Evolutionary conservation across 192 early-diverging fungal species (phyloP), one percentile per base, ranked within the genome.

Genomic region (Piromyces finnis): DNA sequence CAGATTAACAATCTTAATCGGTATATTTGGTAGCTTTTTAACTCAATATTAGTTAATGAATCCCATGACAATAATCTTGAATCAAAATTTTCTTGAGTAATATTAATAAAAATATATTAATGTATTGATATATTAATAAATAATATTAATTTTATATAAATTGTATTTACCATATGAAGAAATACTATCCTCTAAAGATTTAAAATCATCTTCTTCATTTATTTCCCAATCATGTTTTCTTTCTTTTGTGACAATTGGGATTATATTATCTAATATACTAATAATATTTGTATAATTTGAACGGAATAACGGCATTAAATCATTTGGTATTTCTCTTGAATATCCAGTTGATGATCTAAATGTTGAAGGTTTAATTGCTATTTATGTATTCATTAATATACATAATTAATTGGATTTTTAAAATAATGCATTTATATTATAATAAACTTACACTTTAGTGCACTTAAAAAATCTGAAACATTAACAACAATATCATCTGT

Each of bases 1-100:
- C 82, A 82, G 22, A 95, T 82, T 37, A 92, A 84, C 28, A 93
- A 80, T 7, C 93, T 87, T 29, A 92, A 92, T 36, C 86, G 81
- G 79, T 89, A 89, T 9, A 78, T 77, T 79, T 83, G 83, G 28
- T 79, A 32, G 79, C 51, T 11, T 68, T 68, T 68, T 27, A 68
- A 68, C 9, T 68, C 26, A 7, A n/a, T n/a, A 26, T 17, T 11
- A 7, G 51, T 22, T 11, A 68, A n/a, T 11, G 51, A 68, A 68
- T n/a, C n/a, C 51, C 51, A 68, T 11, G 51, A 68, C 9, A 68
- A 68, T 68, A 68, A 68, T n/a, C 51, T 68, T n/a, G 51, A 68
- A n/a, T 68, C 51, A n/a, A 68, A 68, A 26, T n/a, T 22, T 9
- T 68, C 51, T n/a, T n/a, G 7, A 11, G 51, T n/a, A n/a, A n/a